Evolutionary conservation across 1,139 yeast genomes (phyloP).

Genomic region (Debaryomyces coudertii): DNA sequence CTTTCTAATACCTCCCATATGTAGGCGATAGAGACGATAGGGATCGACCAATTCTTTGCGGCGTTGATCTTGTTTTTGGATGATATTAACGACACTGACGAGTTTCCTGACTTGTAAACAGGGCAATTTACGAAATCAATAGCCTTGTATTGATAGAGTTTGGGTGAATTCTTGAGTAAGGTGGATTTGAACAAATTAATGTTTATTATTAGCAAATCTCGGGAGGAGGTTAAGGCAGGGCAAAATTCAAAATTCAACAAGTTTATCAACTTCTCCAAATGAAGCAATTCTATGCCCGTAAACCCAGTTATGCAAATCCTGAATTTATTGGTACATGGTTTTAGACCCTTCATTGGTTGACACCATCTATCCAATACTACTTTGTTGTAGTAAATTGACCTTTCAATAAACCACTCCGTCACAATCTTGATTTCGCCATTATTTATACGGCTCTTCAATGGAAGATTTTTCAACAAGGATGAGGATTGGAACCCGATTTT

Average conservation of each 20-base stretch:
- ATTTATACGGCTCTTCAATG: conserved; percentile 28
- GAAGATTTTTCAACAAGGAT: conserved; percentile 29
- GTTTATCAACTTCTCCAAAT: conserved; percentile 63
- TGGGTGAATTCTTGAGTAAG: conserved; percentile 43
- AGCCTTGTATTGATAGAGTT: conserved; percentile 38
- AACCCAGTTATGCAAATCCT: conserved; percentile 77
- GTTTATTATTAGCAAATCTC: conserved; percentile 69
- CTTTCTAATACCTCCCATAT: conserved; percentile 47
- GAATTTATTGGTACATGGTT: conserved; percentile 37
- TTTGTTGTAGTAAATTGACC: conserved; percentile 66
- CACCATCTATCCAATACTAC: conserved; percentile 74
- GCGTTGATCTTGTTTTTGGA: conserved; percentile 58
- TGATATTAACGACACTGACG: conserved; percentile 43
- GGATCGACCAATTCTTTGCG: conserved; percentile 58
- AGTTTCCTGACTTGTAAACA: conserved; percentile 29
- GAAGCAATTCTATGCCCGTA: conserved; percentile 79
- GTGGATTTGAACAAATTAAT: conserved; percentile 50
- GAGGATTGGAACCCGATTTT: conserved; percentile 32
- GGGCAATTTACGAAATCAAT: conserved; percentile 42
- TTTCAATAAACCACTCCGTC: conserved; percentile 87
- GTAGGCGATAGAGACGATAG: conserved; percentile 57
- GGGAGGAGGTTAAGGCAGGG: conserved; percentile 53
- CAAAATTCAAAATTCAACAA: conserved; percentile 54
- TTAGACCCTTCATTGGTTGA: conserved; percentile 51
- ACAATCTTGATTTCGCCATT: conserved; percentile 34